These are phyloP conservation scores for Corylus heterophylla DNA, from an alignment of 306 rosid species.

Conservation along the genomic window DNA sequence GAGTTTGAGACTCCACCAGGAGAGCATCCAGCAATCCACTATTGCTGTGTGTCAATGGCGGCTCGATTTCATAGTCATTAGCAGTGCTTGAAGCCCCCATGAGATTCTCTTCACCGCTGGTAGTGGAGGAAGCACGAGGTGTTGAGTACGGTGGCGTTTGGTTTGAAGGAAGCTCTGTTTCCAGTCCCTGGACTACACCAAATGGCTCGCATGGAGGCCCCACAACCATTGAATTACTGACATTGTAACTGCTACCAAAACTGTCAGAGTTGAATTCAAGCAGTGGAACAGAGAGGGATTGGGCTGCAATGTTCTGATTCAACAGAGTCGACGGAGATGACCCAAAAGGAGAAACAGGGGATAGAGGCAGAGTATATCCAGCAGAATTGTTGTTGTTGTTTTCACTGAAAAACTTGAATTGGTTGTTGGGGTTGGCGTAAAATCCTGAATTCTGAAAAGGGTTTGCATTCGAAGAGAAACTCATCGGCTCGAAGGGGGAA, in stretches of 20 bases:
- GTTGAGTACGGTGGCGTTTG: constrained; percentile 40
- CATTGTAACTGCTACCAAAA: constrained; percentile 26
- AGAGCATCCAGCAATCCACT: constrained; percentile 67
- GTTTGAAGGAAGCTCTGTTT: constrained; percentile 57
- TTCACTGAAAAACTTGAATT: constrained; percentile 35
- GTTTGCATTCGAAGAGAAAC: constrained; percentile 15
- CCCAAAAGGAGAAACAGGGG: constrained; percentile 49
- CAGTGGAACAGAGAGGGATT: constrained; percentile 19
- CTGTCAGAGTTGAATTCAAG: constrained; percentile 25
- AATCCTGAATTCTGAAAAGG: constrained; percentile 18
- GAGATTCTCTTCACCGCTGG: constrained; percentile 42
- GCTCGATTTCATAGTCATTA: constrained; percentile 23
- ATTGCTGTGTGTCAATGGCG: constrained; percentile 31
- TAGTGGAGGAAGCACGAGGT: constrained; percentile 51
- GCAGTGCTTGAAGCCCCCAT: constrained; percentile 34
- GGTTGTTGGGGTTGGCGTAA: constrained; percentile 26
- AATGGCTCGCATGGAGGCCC: constrained; percentile 34
- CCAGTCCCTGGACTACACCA: constrained; percentile 19
- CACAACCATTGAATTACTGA: constrained; percentile 10
- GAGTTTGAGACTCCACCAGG: constrained; percentile 40
- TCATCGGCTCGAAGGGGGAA: constrained; percentile 27
- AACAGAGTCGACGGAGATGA: constrained; percentile 35
- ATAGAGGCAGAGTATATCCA: constrained; percentile 34
- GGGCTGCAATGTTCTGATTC: constrained; percentile 32
- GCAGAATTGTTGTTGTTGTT: constrained; percentile 3